Evolutionary conservation across 768 basidiomycete species (phyloP).

Genomic region (Tylopilus sp.): DNA sequence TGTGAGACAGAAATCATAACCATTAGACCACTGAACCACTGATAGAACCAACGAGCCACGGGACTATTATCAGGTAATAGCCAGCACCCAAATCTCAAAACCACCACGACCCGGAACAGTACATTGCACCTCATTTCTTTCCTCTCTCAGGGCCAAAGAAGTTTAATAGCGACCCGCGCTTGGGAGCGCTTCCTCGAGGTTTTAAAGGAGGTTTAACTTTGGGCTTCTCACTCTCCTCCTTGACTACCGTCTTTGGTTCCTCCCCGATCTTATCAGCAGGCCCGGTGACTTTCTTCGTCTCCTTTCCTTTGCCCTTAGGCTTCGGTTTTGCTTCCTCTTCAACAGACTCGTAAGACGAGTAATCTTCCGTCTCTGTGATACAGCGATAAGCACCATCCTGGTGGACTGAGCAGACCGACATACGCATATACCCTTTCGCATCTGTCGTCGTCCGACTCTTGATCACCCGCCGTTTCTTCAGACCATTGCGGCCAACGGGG

Average conservation of each 20-base stretch:
- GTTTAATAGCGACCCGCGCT: conserved; percentile 31
- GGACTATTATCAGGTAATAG: too few species aligned
- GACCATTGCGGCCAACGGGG: conserved; percentile 76
- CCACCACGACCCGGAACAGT: neutral
- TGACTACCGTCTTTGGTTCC: conserved; percentile 6
- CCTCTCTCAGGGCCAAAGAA: conserved; percentile 31
- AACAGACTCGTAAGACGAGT: conserved; percentile 78
- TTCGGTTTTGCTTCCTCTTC: conserved; percentile 38
- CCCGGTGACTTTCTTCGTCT: conserved; percentile 17
- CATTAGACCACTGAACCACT: conserved; percentile 42
- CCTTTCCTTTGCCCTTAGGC: conserved; percentile 14
- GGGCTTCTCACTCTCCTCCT: conserved; percentile 17
- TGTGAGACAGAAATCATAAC: conserved; percentile 50
- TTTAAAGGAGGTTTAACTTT: conserved; percentile 20
- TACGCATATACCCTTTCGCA: conserved; percentile 73
- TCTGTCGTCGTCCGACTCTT: conserved; percentile 56
- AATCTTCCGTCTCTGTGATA: conserved; percentile 65
- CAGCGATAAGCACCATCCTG: neutral
- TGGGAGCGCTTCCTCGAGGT: conserved; percentile 16
- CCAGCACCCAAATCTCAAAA: too few species aligned
- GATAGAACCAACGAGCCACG: too few species aligned
- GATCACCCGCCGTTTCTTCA: conserved; percentile 66
- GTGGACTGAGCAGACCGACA: conserved; percentile 17
- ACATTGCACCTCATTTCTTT: conserved; percentile 21
- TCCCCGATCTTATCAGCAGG: conserved; percentile 11